Base-by-base conservation (phyloP, 139 green algal species). In the Tetratostichococcus sp. region DNA sequence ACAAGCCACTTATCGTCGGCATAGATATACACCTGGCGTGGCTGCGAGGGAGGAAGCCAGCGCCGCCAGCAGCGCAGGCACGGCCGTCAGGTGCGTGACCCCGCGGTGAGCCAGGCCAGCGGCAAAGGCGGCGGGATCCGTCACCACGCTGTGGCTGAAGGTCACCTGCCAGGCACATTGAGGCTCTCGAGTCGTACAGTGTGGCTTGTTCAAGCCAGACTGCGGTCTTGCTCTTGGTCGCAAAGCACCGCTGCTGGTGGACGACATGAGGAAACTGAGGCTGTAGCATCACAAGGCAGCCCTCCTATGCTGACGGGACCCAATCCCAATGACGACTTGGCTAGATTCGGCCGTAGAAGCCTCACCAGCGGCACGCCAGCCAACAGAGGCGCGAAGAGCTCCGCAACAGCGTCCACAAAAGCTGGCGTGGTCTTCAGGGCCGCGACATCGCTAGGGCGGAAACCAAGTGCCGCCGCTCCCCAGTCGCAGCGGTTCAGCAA, bases 331-430 rank as follows among this genome's bases (percentile, higher is more conserved):
- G n/a, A n/a, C n/a, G n/a, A n/a, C n/a, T n/a, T n/a, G n/a, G n/a
- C n/a, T n/a, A n/a, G n/a, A n/a, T n/a, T n/a, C n/a, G n/a, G n/a
- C n/a, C n/a, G n/a, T n/a, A n/a, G n/a, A n/a, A n/a, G n/a, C n/a
- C n/a, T n/a, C 34, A 80, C 33, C 25, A 77, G 69, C 14, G 76
- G 31, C n/a, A 72, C 66, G 35, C 81, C 74, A 30, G 34, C 67
- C 67, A 91, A 58, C 28, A 93, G 70, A 1, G 88, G 86, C 1
- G 68, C 86, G 72, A 93, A 82, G 26, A 91, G 57, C 83, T 93
- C 75, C 79, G 80, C 88, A 0, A 91, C 3, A 14, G 77, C 65
- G 77, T 93, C 88, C 2, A 93, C 88, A 77, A 93, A 93, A 26
- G 42, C 72, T 43, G 78, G 65, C 4, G 77, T 35, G 2, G 84